Conservation (phyloP, 2,329 filamentous ascomycete species). For the Dactylellina sp. region DNA sequence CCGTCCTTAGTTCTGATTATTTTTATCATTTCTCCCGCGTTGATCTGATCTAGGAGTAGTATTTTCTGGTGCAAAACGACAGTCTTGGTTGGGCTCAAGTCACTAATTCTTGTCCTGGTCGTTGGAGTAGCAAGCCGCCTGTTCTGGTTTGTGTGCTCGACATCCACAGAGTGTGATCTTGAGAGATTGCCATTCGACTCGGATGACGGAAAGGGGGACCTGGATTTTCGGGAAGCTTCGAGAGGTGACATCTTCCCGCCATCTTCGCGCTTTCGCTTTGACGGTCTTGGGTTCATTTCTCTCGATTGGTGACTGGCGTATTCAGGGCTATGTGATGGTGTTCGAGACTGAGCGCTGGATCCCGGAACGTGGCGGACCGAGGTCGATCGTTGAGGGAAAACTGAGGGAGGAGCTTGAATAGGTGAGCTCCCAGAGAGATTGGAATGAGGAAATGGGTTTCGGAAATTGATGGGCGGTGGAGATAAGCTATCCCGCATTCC, state of each 20-base stretch:
- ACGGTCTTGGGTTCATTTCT: slow-evolving; percentile 25
- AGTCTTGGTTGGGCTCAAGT: slow-evolving; percentile 1
- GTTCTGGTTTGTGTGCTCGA: not conserved
- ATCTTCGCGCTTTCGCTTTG: slow-evolving; percentile 41
- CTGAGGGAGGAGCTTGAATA: not conserved
- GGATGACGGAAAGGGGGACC: slow-evolving; percentile 31
- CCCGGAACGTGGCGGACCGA: slow-evolving; percentile 37
- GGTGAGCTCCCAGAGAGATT: slow-evolving; percentile 13
- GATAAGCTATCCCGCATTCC: slow-evolving; percentile 39
- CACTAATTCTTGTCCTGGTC: slow-evolving; percentile 5
- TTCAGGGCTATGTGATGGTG: slow-evolving; percentile 36
- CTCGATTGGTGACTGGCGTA: slow-evolving; percentile 1
- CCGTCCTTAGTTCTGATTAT: slow-evolving; percentile 40
- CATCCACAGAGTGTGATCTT: slow-evolving; percentile 28
- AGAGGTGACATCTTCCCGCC: slow-evolving; percentile 6
- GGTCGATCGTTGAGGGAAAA: slow-evolving; percentile 33
- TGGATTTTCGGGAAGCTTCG: slow-evolving; percentile 29
- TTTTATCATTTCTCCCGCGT: slow-evolving; percentile 44
- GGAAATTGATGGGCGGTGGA: slow-evolving; percentile 25
- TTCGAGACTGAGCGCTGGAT: slow-evolving; percentile 25
- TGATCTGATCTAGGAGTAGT: slow-evolving; percentile 34
- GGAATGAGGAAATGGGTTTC: slow-evolving; percentile 31
- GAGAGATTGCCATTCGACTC: slow-evolving; percentile 39
- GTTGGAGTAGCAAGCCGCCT: not conserved
- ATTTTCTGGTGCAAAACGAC: slow-evolving; percentile 36